Evolutionary conservation across 2,329 filamentous ascomycete species (phyloP).

Genomic region (Magnaporthiopsis incrustans): DNA sequence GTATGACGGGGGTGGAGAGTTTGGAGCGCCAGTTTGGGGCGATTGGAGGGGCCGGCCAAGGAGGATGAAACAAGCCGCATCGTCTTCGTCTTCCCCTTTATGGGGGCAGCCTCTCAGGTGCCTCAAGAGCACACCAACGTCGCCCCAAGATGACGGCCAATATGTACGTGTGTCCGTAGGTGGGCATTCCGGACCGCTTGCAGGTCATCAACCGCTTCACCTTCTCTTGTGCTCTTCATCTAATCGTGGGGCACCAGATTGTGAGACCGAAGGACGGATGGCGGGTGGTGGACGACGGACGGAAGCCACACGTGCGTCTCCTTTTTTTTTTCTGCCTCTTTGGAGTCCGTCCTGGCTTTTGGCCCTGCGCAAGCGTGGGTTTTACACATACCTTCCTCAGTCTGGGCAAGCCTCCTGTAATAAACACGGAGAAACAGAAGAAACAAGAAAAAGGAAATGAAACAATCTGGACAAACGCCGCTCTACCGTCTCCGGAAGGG

Average conservation of each 20-base stretch:
- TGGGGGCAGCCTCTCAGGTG: neutral
- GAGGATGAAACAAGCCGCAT: slow-evolving; percentile 8
- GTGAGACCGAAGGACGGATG: neutral
- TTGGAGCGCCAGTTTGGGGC: slow-evolving; percentile 3
- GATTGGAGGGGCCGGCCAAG: slow-evolving; percentile 6
- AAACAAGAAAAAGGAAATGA: neutral
- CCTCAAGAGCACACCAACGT: neutral
- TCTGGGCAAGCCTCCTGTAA: neutral
- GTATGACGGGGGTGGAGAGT: slow-evolving; percentile 5
- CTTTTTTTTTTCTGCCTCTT: neutral
- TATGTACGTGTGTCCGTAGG: neutral
- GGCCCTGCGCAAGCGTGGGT: neutral
- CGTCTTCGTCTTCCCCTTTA: neutral
- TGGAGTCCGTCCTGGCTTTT: neutral
- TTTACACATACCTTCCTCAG: neutral
- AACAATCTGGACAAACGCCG: neutral
- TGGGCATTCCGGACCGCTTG: neutral
- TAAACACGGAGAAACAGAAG: neutral
- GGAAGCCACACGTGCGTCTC: neutral
- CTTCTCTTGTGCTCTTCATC: neutral
- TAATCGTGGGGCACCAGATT: neutral
- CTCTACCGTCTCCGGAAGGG: neutral
- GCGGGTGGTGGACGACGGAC: neutral
- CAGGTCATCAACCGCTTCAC: neutral
- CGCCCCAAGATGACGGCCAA: neutral